Evolutionary conservation across 2,329 filamentous ascomycete genomes (phyloP).

Genomic region (Sporothrix humicola): DNA sequence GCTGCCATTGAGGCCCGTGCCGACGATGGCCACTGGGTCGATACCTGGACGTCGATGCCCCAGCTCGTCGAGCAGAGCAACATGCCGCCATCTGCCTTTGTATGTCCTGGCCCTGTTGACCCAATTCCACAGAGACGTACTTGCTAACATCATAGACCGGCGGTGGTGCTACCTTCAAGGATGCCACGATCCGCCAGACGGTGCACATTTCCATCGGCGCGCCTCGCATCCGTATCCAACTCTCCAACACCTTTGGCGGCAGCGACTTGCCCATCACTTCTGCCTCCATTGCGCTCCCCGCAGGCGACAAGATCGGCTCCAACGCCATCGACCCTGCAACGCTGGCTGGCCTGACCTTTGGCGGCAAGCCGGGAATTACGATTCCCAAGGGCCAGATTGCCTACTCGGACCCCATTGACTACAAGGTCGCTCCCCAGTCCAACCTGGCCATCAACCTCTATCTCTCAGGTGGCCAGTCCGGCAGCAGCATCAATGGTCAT

Average conservation of each 20-base stretch:
- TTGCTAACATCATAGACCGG: conserved; percentile 41
- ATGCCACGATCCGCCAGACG: conserved; percentile 70
- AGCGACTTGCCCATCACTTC: conserved; percentile 64
- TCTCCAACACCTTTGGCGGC: conserved; percentile 69
- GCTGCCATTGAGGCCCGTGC: conserved; percentile 29
- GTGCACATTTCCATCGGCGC: conserved; percentile 64
- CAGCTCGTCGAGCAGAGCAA: conserved; percentile 68
- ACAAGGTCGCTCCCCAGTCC: conserved; percentile 55
- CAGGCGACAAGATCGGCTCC: conserved; percentile 59
- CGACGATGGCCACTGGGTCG: conserved; percentile 62
- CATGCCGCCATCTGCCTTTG: conserved; percentile 65
- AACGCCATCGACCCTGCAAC: conserved; percentile 59
- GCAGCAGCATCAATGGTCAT: conserved; percentile 65
- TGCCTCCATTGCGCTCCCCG: conserved; percentile 62
- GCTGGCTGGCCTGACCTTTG: conserved; percentile 63
- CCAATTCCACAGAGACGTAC: not conserved
- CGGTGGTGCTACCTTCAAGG: conserved; percentile 58
- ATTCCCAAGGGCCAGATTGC: conserved; percentile 62
- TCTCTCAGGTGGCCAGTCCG: conserved; percentile 60
- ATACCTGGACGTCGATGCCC: conserved; percentile 70
- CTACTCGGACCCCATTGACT: conserved; percentile 66
- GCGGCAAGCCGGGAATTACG: conserved; percentile 53
- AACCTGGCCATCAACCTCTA: conserved; percentile 66
- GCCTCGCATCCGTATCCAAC: conserved; percentile 62
- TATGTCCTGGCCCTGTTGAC: conserved; percentile 44